Percentiles rank a stretch among this genome's conserved stretches.
Evolutionary conservation across 768 basidiomycete genomes (phyloP).

Genomic region (Ramaria sp.): DNA sequence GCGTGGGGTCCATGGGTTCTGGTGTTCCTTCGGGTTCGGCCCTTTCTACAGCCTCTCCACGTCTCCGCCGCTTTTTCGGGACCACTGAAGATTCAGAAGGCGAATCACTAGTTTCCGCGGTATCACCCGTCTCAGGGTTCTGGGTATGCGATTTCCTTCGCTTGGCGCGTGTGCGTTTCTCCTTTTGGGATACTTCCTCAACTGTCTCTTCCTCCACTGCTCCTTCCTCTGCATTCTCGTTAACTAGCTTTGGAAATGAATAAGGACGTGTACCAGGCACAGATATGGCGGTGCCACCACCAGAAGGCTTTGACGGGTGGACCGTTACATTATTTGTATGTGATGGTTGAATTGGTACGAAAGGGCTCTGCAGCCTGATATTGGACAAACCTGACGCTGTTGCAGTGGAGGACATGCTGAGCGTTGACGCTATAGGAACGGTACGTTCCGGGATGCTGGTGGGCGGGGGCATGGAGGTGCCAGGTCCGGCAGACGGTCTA

Average conservation of each 20-base stretch:
- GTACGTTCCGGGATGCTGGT: neutral
- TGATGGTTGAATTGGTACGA: neutral
- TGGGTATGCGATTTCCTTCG: neutral
- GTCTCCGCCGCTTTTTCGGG: neutral
- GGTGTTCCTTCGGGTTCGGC: neutral
- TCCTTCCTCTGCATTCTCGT: neutral
- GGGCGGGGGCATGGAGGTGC: neutral
- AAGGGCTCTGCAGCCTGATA: no score
- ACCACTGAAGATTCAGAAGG: neutral
- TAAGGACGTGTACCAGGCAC: no score
- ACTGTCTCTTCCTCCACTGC: neutral
- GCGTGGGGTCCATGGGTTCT: constrained; percentile 53
- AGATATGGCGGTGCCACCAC: no score
- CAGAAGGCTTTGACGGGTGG: no score
- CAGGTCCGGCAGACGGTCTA: neutral
- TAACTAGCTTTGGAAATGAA: no score
- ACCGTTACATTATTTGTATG: neutral
- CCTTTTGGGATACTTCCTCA: neutral
- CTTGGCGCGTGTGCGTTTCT: neutral
- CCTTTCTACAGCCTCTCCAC: neutral
- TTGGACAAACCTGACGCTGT: no score
- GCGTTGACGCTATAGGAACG: neutral
- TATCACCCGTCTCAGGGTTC: neutral
- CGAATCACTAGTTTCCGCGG: neutral
- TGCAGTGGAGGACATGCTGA: neutral